phyloP scores from a whole-genome alignment of 2,329 filamentous ascomycete species.

The Rosellinia necatrix region DNA sequence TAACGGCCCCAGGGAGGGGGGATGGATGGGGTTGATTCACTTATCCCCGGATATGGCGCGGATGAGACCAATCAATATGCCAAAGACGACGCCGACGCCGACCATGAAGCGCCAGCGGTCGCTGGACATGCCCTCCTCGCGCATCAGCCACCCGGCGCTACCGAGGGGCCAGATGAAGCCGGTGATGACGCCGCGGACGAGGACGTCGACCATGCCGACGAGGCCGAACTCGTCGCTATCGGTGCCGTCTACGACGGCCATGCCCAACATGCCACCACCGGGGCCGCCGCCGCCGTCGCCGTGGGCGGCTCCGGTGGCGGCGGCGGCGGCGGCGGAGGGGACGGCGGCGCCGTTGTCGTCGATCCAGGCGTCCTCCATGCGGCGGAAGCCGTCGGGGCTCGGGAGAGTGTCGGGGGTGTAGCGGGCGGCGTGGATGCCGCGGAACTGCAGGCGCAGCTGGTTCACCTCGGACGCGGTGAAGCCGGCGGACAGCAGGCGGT shows the following conservation, averaged over 20 bases:
- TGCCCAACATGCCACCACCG: constrained; percentile 42
- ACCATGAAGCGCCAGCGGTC: constrained; percentile 85
- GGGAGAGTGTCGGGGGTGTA: constrained; percentile 92
- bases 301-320: constrained; percentile 38
- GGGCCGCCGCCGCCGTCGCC: constrained; percentile 40
- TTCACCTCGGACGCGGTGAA: constrained; percentile 85
- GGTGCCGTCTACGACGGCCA: constrained; percentile 36
- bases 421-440: constrained; percentile 78
- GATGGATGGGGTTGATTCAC: too few relatives aligned
- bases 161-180: constrained; percentile 96
- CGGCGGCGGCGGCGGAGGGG: constrained; percentile 40
- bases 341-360: constrained; percentile 63
- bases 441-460: constrained; percentile 84
- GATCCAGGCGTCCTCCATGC: constrained; percentile 89
- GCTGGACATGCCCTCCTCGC: constrained; percentile 87
- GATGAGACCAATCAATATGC: constrained; percentile 44
- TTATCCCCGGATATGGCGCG: constrained; percentile 42
- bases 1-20: too few relatives aligned
- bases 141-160: constrained; percentile 80
- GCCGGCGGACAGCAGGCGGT: constrained; percentile 78
- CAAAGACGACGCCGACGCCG: constrained; percentile 77
- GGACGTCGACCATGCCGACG: constrained; percentile 73
- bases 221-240: constrained; percentile 54
- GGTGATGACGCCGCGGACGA: constrained; percentile 85
- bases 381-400: constrained; percentile 72